phyloP scores from a whole-genome alignment of 352 stramenopile species.

The Hyaloperonospora arabidopsidis region DNA sequence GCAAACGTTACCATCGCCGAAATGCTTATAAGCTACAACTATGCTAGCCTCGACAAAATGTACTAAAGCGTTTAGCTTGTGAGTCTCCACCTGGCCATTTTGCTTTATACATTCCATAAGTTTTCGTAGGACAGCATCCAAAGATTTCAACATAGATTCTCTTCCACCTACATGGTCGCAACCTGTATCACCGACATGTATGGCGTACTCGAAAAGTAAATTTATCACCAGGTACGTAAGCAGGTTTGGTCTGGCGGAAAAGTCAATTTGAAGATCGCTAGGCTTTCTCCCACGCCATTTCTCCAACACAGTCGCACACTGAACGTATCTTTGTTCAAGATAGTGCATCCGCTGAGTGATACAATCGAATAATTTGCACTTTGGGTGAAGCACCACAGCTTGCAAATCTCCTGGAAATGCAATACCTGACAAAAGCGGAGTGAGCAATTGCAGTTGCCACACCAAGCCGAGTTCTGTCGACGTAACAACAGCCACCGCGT shows the following conservation, averaged over 20 bases:
- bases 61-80: constrained; percentile 12
- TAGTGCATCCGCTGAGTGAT: constrained; percentile 24
- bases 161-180: constrained; percentile 10
- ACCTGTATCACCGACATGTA: constrained; percentile 23
- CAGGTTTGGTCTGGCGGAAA: constrained; percentile 28
- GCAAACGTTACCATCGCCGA: background rate
- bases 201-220: constrained; percentile 34
- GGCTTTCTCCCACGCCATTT: constrained; percentile 20
- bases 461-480: constrained; percentile 29
- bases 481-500: constrained; percentile 9
- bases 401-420: constrained; percentile 21
- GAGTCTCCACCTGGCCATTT: background rate
- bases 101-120: constrained; percentile 10
- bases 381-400: constrained; percentile 37
- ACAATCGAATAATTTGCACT: constrained; percentile 33
- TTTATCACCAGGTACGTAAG: constrained; percentile 38
- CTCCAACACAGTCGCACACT: constrained; percentile 21
- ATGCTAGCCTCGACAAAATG: constrained; percentile 19
- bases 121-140: constrained; percentile 17
- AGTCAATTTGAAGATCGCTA: constrained; percentile 25
- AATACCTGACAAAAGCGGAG: constrained; percentile 23
- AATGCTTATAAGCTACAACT: constrained; percentile 11
- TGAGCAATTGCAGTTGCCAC: constrained; percentile 45
- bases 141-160: constrained; percentile 2
- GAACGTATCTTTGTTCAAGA: constrained; percentile 15